Evolutionary conservation across 352 stramenopile species (phyloP).

Genomic region (Pilasporangium apinafurcum): DNA sequence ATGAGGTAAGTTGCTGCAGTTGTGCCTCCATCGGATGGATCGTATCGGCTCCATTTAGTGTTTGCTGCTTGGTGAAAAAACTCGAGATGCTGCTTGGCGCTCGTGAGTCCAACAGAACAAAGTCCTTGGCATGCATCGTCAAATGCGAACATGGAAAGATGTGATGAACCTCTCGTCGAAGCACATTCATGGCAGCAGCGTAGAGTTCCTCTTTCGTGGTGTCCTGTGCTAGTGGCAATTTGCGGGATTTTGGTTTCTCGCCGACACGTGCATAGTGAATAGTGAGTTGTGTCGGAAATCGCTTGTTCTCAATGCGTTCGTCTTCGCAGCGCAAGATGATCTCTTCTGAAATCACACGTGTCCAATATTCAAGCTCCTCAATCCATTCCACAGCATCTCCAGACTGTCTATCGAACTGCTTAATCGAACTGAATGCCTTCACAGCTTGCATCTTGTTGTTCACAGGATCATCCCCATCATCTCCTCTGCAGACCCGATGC

Average conservation of each 20-base stretch:
- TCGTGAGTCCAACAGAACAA: constrained; percentile 39
- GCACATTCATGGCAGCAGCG: constrained; percentile 32
- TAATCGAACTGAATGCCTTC: constrained; percentile 63
- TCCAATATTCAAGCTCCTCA: constrained; percentile 70
- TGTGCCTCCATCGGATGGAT: constrained; percentile 15
- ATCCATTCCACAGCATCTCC: constrained; percentile 29
- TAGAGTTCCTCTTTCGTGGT: constrained; percentile 53
- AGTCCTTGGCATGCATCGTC: constrained; percentile 65
- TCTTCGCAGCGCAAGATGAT: constrained; percentile 75
- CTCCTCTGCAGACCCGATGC: constrained; percentile 46
- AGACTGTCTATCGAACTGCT: constrained; percentile 76
- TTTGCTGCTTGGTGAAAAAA: constrained; percentile 48
- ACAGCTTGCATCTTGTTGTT: constrained; percentile 62
- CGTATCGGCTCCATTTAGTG: neutral
- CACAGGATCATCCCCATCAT: constrained; percentile 65
- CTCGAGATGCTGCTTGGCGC: constrained; percentile 49
- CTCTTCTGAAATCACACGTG: constrained; percentile 65
- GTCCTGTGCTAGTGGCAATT: constrained; percentile 50
- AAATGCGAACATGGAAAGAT: constrained; percentile 57
- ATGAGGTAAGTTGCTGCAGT: constrained; percentile 13
- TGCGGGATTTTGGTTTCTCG: constrained; percentile 41
- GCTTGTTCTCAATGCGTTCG: constrained; percentile 70
- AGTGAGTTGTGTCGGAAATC: constrained; percentile 57
- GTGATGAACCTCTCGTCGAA: constrained; percentile 39
- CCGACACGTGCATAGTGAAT: constrained; percentile 43